phyloP scores from a whole-genome alignment of 352 stramenopile genomes.

The Phytopythium delawarense region DNA sequence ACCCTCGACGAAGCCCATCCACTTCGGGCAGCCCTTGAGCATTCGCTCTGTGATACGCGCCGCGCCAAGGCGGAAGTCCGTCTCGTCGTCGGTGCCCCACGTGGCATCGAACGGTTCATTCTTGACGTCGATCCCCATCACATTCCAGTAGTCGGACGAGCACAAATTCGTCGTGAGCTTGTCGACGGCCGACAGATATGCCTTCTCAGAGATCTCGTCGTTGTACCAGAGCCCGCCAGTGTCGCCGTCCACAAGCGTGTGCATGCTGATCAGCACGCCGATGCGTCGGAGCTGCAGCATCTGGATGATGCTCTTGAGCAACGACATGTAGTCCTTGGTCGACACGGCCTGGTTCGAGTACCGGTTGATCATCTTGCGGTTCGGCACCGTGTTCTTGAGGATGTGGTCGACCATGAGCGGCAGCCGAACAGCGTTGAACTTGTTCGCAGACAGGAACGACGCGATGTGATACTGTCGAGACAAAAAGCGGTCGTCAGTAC shows the following conservation, averaged over 20 bases:
- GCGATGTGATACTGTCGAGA: conserved; percentile 26
- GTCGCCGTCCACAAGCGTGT: conserved; percentile 27
- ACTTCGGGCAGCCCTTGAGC: conserved; percentile 27
- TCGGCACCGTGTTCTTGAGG: conserved; percentile 21
- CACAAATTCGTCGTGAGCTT: conserved; percentile 40
- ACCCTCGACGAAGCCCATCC: conserved; percentile 32
- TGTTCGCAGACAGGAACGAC: conserved; percentile 29
- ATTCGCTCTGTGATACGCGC: conserved; percentile 22
- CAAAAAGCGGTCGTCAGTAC: neutral
- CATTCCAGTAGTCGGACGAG: conserved; percentile 35
- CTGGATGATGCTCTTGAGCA: conserved; percentile 28
- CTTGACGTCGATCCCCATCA: conserved; percentile 37
- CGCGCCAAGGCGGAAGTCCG: conserved; percentile 22
- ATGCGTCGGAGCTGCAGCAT: conserved; percentile 24
- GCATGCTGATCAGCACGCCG: conserved; percentile 42
- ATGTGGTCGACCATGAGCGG: conserved; percentile 30
- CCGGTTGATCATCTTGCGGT: conserved; percentile 24
- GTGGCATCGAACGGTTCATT: conserved; percentile 34
- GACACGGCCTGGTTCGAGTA: conserved; percentile 25
- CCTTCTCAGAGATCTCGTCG: conserved; percentile 24
- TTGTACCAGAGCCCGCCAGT: conserved; percentile 41
- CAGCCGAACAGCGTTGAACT: conserved; percentile 31
- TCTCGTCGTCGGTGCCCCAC: conserved; percentile 17
- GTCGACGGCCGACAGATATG: conserved; percentile 42
- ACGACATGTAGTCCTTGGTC: conserved; percentile 24